A percentile compares a stretch with the other conserved stretches of the same genome.
Evolutionary conservation across 108 stramenopile species (phyloP).

Genomic region (Skeletonema costatum): DNA sequence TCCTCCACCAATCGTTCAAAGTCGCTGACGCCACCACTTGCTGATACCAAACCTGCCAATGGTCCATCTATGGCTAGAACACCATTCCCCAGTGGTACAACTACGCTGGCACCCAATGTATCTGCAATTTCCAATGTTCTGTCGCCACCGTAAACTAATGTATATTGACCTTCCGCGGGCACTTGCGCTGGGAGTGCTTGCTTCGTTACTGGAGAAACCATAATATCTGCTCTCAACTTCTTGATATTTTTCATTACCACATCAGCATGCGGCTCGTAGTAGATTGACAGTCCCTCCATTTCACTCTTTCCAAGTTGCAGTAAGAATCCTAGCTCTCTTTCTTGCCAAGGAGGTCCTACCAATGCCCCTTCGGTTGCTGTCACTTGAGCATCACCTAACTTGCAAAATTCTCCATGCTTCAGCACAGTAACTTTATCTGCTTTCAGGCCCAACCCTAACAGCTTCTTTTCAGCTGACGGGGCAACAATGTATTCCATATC

Average conservation of each 20-base stretch:
- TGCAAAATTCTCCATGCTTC: constrained; percentile 19
- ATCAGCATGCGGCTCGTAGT: constrained; percentile 62
- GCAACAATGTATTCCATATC: constrained; percentile 31
- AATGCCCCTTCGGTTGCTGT: constrained; percentile 52
- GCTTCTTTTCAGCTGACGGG: constrained; percentile 31
- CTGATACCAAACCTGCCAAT: constrained; percentile 29
- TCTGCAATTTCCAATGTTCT: constrained; percentile 43
- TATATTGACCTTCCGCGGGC: constrained; percentile 22
- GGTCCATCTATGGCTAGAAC: constrained; percentile 44
- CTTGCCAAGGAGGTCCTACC: constrained; percentile 65
- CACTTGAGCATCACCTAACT: constrained; percentile 18
- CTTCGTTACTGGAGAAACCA: constrained; percentile 46
- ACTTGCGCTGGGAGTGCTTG: constrained; percentile 45
- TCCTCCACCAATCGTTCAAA: constrained; percentile 34
- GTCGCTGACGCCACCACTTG: constrained; percentile 29
- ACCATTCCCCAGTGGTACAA: constrained; percentile 49
- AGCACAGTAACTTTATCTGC: constrained; percentile 25
- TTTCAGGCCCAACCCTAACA: constrained; percentile 12
- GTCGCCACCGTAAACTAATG: constrained; percentile 48
- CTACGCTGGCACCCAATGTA: constrained; percentile 12
- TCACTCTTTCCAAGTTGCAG: constrained; percentile 18
- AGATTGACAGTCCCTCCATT: constrained; percentile 25
- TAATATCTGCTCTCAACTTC: constrained; percentile 29
- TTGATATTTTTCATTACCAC: constrained; percentile 15
- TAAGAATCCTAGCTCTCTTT: constrained; percentile 53